These are phyloP conservation scores for Cinnamomum micranthum DNA, from an alignment of 164 flowering plant genomes.

Conservation along the genomic window DNA sequence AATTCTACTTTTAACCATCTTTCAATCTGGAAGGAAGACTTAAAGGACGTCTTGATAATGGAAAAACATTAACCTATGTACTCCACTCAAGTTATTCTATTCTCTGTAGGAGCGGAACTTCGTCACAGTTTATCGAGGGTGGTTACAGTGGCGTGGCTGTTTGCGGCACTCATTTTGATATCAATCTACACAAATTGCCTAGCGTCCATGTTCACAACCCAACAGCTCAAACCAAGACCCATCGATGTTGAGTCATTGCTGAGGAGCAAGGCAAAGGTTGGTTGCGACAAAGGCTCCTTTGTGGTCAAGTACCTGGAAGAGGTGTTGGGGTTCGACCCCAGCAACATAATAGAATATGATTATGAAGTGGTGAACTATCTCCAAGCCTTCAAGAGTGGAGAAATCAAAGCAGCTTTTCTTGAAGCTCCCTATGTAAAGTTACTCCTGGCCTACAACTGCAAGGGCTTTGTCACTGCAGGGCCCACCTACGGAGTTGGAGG, in stretches of 20 bases:
- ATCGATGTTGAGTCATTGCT: constrained; percentile 2
- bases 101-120: constrained; percentile 34
- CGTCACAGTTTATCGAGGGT: constrained; percentile 34
- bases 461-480: constrained; percentile 20
- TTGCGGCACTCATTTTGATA: constrained; percentile 16
- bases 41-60: background rate
- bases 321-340: constrained; percentile 9
- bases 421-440: constrained; percentile 24
- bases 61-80: background rate
- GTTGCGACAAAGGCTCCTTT: constrained; percentile 19
- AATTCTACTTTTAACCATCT: background rate
- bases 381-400: constrained; percentile 16
- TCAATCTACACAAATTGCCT: constrained; percentile 8
- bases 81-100: background rate
- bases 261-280: constrained; percentile 20
- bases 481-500: constrained; percentile 38
- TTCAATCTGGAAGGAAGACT: background rate
- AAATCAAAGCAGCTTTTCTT: constrained; percentile 29
- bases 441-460: constrained; percentile 32
- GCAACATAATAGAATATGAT: constrained; percentile 14
- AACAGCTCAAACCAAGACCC: background rate
- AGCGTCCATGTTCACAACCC: background rate
- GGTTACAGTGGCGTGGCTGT: constrained; percentile 48
- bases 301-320: constrained; percentile 19
- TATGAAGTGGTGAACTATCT: constrained; percentile 12